Conservation (phyloP, 306 rosid genomes). For the Amphicarpaea edgeworthii region DNA sequence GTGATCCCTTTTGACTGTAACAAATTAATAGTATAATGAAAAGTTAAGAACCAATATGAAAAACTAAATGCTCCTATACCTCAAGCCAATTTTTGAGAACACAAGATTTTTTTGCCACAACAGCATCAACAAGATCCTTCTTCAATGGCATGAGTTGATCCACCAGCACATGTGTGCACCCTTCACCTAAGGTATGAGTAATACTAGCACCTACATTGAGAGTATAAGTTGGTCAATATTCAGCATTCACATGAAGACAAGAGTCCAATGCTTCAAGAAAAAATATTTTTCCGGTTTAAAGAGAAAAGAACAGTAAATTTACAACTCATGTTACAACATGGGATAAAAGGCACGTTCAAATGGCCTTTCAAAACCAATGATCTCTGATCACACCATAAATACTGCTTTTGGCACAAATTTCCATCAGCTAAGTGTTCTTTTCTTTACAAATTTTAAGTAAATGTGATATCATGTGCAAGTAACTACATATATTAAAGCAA, state of each 20-base stretch:
- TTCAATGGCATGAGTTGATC: slow-evolving; percentile 73
- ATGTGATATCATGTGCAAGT: slow-evolving; percentile 33
- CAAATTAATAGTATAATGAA: slow-evolving; percentile 1
- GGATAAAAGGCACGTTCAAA: not conserved
- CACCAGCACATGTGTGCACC: slow-evolving; percentile 91
- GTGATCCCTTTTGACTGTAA: slow-evolving; percentile 21
- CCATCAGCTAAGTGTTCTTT: not conserved
- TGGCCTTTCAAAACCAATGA: slow-evolving; percentile 28
- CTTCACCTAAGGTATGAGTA: slow-evolving; percentile 56
- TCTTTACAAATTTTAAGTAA: slow-evolving; percentile 7
- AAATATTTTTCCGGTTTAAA: slow-evolving; percentile 11
- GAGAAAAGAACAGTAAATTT: slow-evolving; percentile 10
- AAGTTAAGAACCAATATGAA: slow-evolving; percentile 33
- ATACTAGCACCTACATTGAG: slow-evolving; percentile 70
- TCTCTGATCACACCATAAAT: slow-evolving; percentile 3
- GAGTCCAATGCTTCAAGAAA: slow-evolving; percentile 38
- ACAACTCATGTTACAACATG: slow-evolving; percentile 20
- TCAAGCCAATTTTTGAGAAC: slow-evolving; percentile 80
- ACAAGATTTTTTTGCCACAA: slow-evolving; percentile 69
- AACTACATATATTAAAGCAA: slow-evolving; percentile 28
- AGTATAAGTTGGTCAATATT: slow-evolving; percentile 21
- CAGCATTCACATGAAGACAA: slow-evolving; percentile 28
- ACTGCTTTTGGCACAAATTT: slow-evolving; percentile 13
- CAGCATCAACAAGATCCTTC: slow-evolving; percentile 72
- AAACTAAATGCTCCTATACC: slow-evolving; percentile 60